phyloP scores from a whole-genome alignment of 176 grass and related monocot species.

The Eragrostis curvula region DNA sequence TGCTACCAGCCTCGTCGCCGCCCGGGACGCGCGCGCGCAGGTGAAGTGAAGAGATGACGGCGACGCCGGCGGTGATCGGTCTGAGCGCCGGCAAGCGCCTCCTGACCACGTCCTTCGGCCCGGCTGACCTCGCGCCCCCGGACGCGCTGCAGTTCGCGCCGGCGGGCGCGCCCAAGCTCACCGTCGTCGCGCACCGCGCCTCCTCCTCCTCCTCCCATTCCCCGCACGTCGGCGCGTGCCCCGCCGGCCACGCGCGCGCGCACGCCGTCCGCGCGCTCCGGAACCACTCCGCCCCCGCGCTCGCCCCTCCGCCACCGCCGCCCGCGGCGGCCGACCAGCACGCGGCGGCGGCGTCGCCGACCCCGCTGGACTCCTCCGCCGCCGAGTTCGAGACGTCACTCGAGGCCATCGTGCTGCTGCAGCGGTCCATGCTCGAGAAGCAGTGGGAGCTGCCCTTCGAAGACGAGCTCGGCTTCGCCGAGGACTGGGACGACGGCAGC shows the following conservation, averaged over 20 bases:
- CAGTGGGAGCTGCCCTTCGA: slow-evolving; percentile 96
- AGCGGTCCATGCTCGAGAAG: slow-evolving; percentile 96
- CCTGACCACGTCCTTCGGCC: slow-evolving; percentile 63
- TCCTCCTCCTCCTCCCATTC: slow-evolving; percentile 50
- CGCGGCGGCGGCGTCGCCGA: neutral
- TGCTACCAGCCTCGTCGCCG: too few species aligned
- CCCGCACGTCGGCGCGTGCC: slow-evolving; percentile 21
- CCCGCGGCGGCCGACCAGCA: neutral
- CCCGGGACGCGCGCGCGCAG: neutral
- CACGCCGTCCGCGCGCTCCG: slow-evolving; percentile 79
- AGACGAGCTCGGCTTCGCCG: slow-evolving; percentile 37
- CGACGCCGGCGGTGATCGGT: slow-evolving; percentile 79
- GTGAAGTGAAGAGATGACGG: slow-evolving; percentile 47
- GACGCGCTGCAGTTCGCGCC: slow-evolving; percentile 46
- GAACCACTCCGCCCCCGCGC: slow-evolving; percentile 48
- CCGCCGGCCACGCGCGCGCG: slow-evolving; percentile 35
- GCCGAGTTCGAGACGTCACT: slow-evolving; percentile 63
- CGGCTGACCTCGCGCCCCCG: slow-evolving; percentile 41
- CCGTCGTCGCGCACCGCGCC: slow-evolving; percentile 49
- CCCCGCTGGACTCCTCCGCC: too few species aligned
- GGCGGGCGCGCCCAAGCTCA: slow-evolving; percentile 52
- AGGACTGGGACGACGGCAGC: neutral
- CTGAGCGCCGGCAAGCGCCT: slow-evolving; percentile 87
- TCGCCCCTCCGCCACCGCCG: slow-evolving; percentile 29
- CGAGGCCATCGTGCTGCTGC: slow-evolving; percentile 75